A percentile compares a stretch with the other conserved stretches of the same genome.
These are phyloP conservation scores for Prunus fruticosa DNA, from an alignment of 306 rosid species.

Conservation along the genomic window DNA sequence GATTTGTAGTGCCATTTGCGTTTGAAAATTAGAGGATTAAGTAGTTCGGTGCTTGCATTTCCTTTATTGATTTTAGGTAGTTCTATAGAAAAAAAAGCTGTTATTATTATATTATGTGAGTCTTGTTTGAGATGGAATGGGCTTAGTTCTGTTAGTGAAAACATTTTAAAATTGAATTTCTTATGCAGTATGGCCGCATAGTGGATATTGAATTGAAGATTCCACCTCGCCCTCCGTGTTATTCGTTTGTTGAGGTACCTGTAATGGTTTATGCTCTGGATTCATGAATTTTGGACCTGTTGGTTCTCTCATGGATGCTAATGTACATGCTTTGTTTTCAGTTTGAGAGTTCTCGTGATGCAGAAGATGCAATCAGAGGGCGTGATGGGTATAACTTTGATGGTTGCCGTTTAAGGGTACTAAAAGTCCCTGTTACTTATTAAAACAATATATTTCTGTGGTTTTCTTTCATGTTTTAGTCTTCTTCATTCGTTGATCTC, in stretches of 20 bases:
- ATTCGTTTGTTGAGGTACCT: constrained; percentile 94
- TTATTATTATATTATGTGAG: not conserved
- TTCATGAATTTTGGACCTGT: not conserved
- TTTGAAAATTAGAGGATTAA: not conserved
- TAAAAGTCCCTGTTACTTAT: not conserved
- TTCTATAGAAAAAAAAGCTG: not conserved
- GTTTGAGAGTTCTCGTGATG: constrained; percentile 97
- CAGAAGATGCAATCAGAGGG: constrained; percentile 93
- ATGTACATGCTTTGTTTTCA: constrained; percentile 30
- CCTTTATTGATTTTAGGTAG: too few relatives aligned
- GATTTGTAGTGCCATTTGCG: not conserved
- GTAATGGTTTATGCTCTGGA: not conserved
- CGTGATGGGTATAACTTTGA: constrained; percentile 99
- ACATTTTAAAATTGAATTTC: constrained; percentile 19
- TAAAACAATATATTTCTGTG: not conserved
- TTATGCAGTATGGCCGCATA: constrained; percentile 89
- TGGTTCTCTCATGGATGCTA: not conserved
- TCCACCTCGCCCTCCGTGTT: constrained; percentile 98
- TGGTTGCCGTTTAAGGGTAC: constrained; percentile 95
- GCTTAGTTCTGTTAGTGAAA: not conserved
- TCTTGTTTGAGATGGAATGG: not conserved
- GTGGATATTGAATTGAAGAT: constrained; percentile 91
- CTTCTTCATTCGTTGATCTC: not conserved
- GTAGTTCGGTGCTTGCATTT: too few relatives aligned
- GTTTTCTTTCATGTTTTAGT: not conserved